Evolutionary conservation across 345 rosid species (phyloP), one percentile per base, ranked within the genome.

Genomic region (Eucalyptus pauciflora): DNA sequence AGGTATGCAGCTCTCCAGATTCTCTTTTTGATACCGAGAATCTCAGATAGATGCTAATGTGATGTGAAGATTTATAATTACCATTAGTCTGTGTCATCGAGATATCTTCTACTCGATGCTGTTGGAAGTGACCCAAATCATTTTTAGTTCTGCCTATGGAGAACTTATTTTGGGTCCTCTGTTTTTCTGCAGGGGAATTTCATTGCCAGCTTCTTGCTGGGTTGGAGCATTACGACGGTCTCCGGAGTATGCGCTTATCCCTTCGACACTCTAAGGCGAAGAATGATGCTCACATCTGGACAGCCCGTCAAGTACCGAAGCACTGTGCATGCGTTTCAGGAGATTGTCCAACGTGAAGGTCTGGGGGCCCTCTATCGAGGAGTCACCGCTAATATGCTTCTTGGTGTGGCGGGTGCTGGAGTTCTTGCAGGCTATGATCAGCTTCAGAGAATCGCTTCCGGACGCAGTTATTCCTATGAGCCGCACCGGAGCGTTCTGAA

Each of bases 281-380:
- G 98, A 93, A 97, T 98, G 99, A 97, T 97, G 99, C 95, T 97
- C 90, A 98, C 99, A 56, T 97, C 99, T 45, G 99, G 99, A 88
- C 95, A 95, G 64, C 93, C 96, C 24, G 81, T 88, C 15, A 98
- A 96, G 93, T 97, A 97, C 91, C 92, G 90, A 17, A 93, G 90
- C 79, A 88, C 95, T 24, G 76, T 91, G 87, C 99, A 96, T 56
- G 98, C 99, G 16, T 89, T 93, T 49, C 89, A 18, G n/a, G 98
- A 97, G 94, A 97, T 98, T 46, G 60, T 94, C 86, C 93, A 88
- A 41, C 90, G 88, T 1, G 99, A 98, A 91, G 99, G 99, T 24
- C 91, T 93, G 89, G 87, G 88, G 86, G 96, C 96, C 12, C 91
- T 98, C 20, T 98, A 90, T 79, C 94, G 95, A 89, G 99, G 97